These are phyloP conservation scores for Scortechinia acanthostroma DNA, from an alignment of 2,329 filamentous ascomycete species.

Conservation along the genomic window DNA sequence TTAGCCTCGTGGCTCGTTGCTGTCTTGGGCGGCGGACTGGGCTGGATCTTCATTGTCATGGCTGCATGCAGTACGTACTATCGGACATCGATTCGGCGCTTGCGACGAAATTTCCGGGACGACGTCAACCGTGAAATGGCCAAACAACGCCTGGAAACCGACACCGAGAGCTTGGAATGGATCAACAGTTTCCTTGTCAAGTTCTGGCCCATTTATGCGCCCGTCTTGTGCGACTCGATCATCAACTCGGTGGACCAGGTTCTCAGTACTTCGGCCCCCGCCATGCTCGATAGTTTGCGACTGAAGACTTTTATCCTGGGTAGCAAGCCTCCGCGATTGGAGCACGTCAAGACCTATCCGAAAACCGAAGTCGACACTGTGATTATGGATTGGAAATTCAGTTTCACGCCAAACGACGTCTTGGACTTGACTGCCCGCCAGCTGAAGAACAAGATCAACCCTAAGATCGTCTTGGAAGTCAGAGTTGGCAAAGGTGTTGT, in stretches of 20 bases:
- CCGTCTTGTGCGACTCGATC: slow-evolving; percentile 83
- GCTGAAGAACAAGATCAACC: slow-evolving; percentile 91
- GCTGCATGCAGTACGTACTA: slow-evolving; percentile 90
- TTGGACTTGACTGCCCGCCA: slow-evolving; percentile 86
- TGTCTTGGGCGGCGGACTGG: slow-evolving; percentile 80
- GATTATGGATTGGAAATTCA: slow-evolving; percentile 99
- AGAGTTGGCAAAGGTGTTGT: slow-evolving; percentile 92
- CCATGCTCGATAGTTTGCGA: slow-evolving; percentile 87
- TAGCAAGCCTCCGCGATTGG: slow-evolving; percentile 88
- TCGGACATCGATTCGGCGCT: slow-evolving; percentile 84
- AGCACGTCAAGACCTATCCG: slow-evolving; percentile 87
- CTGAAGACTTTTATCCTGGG: slow-evolving; percentile 91
- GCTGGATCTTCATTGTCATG: slow-evolving; percentile 91
- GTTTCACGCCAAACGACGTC: slow-evolving; percentile 92
- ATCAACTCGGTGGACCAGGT: slow-evolving; percentile 94
- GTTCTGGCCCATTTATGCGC: slow-evolving; percentile 98
- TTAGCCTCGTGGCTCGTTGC: slow-evolving; percentile 85
- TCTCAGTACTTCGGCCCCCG: slow-evolving; percentile 81
- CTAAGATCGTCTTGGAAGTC: slow-evolving; percentile 91
- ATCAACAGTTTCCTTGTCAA: slow-evolving; percentile 98
- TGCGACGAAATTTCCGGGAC: slow-evolving; percentile 91
- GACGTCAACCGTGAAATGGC: slow-evolving; percentile 85
- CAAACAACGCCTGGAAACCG: slow-evolving; percentile 79
- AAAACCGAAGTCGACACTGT: slow-evolving; percentile 92
- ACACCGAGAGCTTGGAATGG: slow-evolving; percentile 91